A percentile compares a stretch with the other conserved stretches of the same genome.
Evolutionary conservation across 1,284 basidiomycete genomes (phyloP).

Genomic region (Neolentinus lepideus): DNA sequence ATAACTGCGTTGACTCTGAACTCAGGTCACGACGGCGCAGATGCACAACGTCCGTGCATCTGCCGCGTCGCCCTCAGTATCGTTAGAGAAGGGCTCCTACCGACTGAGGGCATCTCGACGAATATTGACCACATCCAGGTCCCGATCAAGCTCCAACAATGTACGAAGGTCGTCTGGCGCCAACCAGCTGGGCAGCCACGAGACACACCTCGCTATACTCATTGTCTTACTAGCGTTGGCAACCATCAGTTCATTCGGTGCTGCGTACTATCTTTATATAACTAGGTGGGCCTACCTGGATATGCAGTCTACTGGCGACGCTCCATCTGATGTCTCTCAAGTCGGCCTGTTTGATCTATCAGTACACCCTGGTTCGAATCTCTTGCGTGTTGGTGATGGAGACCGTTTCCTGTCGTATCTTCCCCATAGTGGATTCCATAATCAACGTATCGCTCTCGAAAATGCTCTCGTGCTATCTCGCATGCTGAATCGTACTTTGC

Average conservation of each 20-base stretch:
- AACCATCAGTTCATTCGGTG: constrained; percentile 44
- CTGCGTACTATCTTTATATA: constrained; percentile 56
- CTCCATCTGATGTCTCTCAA: constrained; percentile 7
- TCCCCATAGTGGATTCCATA: constrained; percentile 78
- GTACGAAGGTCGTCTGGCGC: constrained; percentile 2
- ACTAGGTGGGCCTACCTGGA: constrained; percentile 41
- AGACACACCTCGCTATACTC: constrained; percentile 26
- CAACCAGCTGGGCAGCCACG: constrained; percentile 11
- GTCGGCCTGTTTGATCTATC: constrained; percentile 7
- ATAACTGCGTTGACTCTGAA: too few species aligned
- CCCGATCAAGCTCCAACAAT: constrained; percentile 5
- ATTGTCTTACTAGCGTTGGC: constrained; percentile 40
- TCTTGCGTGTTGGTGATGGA: constrained; percentile 3
- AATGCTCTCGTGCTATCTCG: constrained; percentile 67
- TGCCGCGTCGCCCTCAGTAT: constrained; percentile 48
- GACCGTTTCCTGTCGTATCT: constrained; percentile 54
- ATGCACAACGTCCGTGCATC: not conserved
- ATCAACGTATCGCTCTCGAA: constrained; percentile 78
- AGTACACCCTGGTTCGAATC: not conserved
- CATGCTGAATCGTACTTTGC: constrained; percentile 66
- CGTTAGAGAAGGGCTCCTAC: constrained; percentile 56
- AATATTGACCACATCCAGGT: constrained; percentile 10
- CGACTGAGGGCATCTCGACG: constrained; percentile 41
- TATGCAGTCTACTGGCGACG: constrained; percentile 4
- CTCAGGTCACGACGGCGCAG: too few species aligned